phyloP scores from a whole-genome alignment of 345 rosid genomes.

The Lepidium didymum region DNA sequence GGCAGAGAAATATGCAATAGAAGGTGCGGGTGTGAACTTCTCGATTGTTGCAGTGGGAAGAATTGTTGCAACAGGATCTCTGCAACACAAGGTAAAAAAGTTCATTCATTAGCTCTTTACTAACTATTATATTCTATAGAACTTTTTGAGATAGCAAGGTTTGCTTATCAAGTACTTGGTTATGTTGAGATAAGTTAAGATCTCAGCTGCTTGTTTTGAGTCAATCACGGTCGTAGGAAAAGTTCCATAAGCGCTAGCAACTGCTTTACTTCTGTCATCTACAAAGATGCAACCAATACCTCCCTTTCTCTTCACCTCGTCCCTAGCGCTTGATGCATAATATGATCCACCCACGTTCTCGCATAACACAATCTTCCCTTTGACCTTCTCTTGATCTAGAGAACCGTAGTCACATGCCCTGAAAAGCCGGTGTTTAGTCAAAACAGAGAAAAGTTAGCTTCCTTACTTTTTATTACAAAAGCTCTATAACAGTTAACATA shows the following conservation, averaged over 20 bases:
- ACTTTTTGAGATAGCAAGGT: background rate
- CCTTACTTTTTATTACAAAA: background rate
- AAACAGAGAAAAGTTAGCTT: background rate
- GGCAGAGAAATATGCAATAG: constrained; percentile 59
- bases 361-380: constrained; percentile 73
- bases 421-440: background rate
- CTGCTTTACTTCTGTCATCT: constrained; percentile 38
- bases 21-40: constrained; percentile 62
- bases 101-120: background rate
- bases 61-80: constrained; percentile 69
- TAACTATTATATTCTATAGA: background rate
- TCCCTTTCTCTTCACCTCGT: constrained; percentile 42
- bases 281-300: constrained; percentile 52
- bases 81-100: constrained; percentile 2
- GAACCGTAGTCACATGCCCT: constrained; percentile 49
- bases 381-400: constrained; percentile 37
- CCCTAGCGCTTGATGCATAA: constrained; percentile 17
- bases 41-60: constrained; percentile 41
- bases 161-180: constrained; percentile 37
- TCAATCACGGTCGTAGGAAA: constrained; percentile 48
- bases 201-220: constrained; percentile 42
- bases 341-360: constrained; percentile 25
- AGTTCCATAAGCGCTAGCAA: constrained; percentile 36
- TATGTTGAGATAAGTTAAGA: constrained; percentile 59
- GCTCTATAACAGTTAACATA: background rate